Evolutionary conservation across 345 rosid species (phyloP).

Genomic region (Orychophragmus violaceus): DNA sequence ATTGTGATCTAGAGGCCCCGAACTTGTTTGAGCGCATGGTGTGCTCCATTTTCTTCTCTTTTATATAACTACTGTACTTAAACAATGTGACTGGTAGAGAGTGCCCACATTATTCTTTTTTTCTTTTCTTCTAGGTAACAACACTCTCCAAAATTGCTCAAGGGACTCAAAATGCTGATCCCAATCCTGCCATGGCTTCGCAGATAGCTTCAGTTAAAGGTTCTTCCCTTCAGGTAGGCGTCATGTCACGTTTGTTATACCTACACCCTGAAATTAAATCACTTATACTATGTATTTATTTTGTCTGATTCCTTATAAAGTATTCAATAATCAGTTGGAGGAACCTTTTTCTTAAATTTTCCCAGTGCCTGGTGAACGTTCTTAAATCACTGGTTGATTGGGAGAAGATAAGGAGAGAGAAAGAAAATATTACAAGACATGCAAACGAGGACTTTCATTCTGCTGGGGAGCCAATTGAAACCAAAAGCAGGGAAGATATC

Average conservation of each 20-base stretch:
- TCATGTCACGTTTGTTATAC: conserved; percentile 18
- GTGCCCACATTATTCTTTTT: conserved; percentile 9
- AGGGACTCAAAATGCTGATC: conserved; percentile 83
- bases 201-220: conserved; percentile 77
- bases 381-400: conserved; percentile 92
- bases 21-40: conserved; percentile 99
- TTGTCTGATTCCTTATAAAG: conserved; percentile 1
- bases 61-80: not conserved
- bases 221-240: conserved; percentile 80
- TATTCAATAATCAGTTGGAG: conserved; percentile 17
- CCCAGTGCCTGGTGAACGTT: conserved; percentile 85
- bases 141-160: conserved; percentile 84
- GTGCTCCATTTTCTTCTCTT: conserved; percentile 11
- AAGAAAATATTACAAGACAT: conserved; percentile 36
- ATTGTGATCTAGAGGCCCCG: conserved; percentile 97
- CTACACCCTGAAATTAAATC: not conserved
- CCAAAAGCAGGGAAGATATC: conserved; percentile 56
- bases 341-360: conserved; percentile 24
- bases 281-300: not conserved
- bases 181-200: conserved; percentile 63
- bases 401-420: conserved; percentile 66
- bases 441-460: conserved; percentile 36
- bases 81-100: not conserved
- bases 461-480: conserved; percentile 42
- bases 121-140: conserved; percentile 55